Evolutionary conservation across 2,329 filamentous ascomycete genomes (phyloP), one percentile per base, ranked within the genome.

Genomic region (Fusarium xyrophilum): DNA sequence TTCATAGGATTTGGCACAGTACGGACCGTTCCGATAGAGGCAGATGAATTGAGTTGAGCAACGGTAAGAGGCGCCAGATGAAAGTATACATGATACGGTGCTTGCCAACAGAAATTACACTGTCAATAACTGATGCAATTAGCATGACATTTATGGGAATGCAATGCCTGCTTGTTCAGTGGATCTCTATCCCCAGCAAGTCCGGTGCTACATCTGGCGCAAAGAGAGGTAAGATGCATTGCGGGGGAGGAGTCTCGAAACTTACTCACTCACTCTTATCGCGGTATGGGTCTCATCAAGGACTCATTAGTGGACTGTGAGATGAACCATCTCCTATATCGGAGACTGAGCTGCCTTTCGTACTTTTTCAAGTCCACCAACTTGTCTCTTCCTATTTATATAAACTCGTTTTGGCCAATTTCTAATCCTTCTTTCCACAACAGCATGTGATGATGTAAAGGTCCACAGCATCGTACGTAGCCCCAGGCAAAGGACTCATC

Each of bases 171-270:
- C 40, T 40, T 38, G 30, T 54, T 52, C 47, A 60, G 62, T 60
- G 61, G 54, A 48, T 43, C 23, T 30, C 30, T 28, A 13, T 50
- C 44, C 50, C 42, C 25, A 55, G 40, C 21, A 52, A 25, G 25
- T 14, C 39, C 25, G 17, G 36, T n/a, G 33, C 39, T 40, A 39
- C 64, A 44, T 25, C 46, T 50, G 58, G 47, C 40, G 36, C 14
- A 59, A 68, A 55, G 36, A 55, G 36, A 55, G 62, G 51, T 40
- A 70, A 69, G 63, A 60, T 25, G 35, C 28, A 69, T 69, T 70
- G 66, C 47, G 63, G 67, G 67, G 67, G 47, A 63, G 61, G 60
- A 56, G 55, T 38, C 51, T 47, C 25, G 27, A 6, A 38, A 23
- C 39, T 23, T 33, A 30, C 6, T 30, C 39, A 21, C 9, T 44